Evolutionary conservation across 176 grass and related monocot genomes (phyloP), one percentile per base, ranked within the genome.

Genomic region (Neostapfia colusana): DNA sequence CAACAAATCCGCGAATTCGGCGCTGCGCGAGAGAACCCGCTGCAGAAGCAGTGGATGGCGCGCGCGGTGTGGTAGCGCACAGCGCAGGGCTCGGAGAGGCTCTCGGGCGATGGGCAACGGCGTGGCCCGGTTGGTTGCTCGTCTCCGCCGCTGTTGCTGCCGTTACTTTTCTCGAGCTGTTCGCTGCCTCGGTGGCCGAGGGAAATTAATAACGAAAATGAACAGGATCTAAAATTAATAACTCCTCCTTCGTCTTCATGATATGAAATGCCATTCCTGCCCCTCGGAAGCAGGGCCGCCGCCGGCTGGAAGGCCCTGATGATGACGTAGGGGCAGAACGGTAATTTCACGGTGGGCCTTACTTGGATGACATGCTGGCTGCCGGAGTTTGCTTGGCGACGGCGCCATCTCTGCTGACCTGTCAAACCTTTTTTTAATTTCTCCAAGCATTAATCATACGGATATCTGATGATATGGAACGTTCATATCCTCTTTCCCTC

Each of bases 151-250:
- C 59, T 12, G 73, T 43, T 67, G 72, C 75, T 25, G 74, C 78
- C 45, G 10, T 23, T 74, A 68, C 53, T 79, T 88, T 88, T 55
- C 81, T 83, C 69, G 64, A 84, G 76, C 81, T 8, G 86, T 74
- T 83, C 67, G 79, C 67, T 82, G 76, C 81, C 80, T 70, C 72
- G 81, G 45, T 79, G 70, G 53, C 37, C 64, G 86, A 83, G 44
- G 67, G 59, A 65, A 56, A 75, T 31, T 31, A 31, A 31, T 31
- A 31, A 31, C 31, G 31, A 31, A 31, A n/a, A n/a, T n/a, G n/a
- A n/a, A n/a, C n/a, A n/a, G n/a, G n/a, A n/a, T n/a, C n/a, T n/a
- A n/a, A n/a, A n/a, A n/a, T n/a, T n/a, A n/a, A n/a, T n/a, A n/a
- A n/a, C n/a, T n/a, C n/a, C n/a, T n/a, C n/a, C n/a, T n/a, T n/a